Evolutionary conservation across 2,329 filamentous ascomycete species (phyloP), one percentile per base, ranked within the genome.

Genomic region (Clarireedia sp.): DNA sequence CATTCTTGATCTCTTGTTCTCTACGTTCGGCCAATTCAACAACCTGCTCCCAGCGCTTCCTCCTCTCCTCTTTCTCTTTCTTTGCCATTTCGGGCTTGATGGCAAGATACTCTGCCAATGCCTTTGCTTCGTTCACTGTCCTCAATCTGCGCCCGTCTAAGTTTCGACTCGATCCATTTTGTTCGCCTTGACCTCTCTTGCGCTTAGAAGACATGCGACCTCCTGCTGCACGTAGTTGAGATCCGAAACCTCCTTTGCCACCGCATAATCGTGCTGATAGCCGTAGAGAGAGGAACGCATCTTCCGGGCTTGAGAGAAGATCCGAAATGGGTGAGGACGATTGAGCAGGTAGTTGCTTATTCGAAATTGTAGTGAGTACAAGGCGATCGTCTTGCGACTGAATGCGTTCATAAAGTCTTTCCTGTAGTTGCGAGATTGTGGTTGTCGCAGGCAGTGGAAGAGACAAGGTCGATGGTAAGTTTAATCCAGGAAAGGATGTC

Each of bases 1-100:
- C 90, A 58, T 85, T 83, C 70, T 82, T 85, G 51, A 96, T 81
- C 67, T 96, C 91, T 37, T 90, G 86, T 65, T 95, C 87, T 63
- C 85, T 86, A 59, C 83, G 80, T 69, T 97, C 92, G 0, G 94
- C 85, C 57, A 86, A 78, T 48, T 92, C 87, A 12, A 97, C 86
- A 54, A 97, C 87, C 66, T 91, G 82, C 70, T 96, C 85, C 90
- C 90, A 96, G 48, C 91, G 77, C 70, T 87, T 83, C 46, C 87
- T 80, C 48, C 90, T 82, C 71, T 87, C 86, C 68, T 96, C 91
- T 67, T 90, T 92, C 70, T 97, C 90, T 68, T 89, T 89, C 71
- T 86, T 85, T 60, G 96, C 94, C 92, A 99, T 96, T 59, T 96
- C 92, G 0, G 95, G 94, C 69, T 97, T 96, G 63, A 95, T 88